Evolutionary conservation across 2,329 filamentous ascomycete genomes (phyloP), one percentile per base, ranked within the genome.

Genomic region (Exophiala aquamarina): DNA sequence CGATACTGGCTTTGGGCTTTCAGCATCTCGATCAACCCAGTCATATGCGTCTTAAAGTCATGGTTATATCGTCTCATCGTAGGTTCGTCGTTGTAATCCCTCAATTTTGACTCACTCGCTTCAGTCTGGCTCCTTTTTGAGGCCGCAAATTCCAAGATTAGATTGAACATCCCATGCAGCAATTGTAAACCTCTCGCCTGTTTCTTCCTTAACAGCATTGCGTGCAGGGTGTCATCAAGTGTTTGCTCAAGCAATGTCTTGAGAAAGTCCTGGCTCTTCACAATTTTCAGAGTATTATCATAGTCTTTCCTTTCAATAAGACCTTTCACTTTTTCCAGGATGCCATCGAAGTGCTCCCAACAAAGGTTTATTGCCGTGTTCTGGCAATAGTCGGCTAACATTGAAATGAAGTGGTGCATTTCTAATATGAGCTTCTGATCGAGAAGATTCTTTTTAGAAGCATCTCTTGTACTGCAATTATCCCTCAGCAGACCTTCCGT

Each of bases 401-500:
- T 80, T 1, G 80, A 77, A 18, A 95, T 76, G 56, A 97, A 91
- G 63, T 93, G 86, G 43, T 88, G 83, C 0, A 89, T 84, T 62
- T 95, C 87, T 29, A 85, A 76, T 4, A 84, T 77, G 56, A 96
- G 90, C 39, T 78, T 78, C 49, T 78, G 71, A 69, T 72, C 53
- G 55, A 67, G 41, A 34, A 23, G 38, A 15, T 62, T 61, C 20
- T 10, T 13, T 11, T 11, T 34, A 59, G n/a, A 10, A 32, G 19
- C 29, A 11, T n/a, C 17, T 26, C 14, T 35, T 28, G 21, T 14
- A 13, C 14, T 34, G 62, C 5, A 62, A 63, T 7, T 65, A 55
- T 44, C 41, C 19, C 50, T 41, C 18, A 56, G 17, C 49, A 56
- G 26, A 8, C 20, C 51, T 28, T 57, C 55, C 3, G 86, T 80